Percentiles rank a stretch among this genome's conserved stretches.
Conservation (phyloP, 1,284 basidiomycete species). For the Agroathelia rolfsii region DNA sequence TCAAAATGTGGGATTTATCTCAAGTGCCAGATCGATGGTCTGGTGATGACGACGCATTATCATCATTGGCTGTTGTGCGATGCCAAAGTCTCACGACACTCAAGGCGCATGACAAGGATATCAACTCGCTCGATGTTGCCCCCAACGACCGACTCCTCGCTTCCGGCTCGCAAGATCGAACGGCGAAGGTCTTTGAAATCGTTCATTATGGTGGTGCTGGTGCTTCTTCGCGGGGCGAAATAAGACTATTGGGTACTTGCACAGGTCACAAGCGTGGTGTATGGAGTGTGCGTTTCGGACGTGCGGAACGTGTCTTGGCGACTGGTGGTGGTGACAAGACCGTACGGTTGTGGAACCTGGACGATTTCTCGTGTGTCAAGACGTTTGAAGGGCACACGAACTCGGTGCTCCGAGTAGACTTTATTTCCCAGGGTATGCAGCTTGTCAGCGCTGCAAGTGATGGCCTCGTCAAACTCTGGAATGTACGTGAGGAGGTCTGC, state of each 20-base stretch:
- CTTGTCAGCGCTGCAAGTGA: constrained; percentile 86
- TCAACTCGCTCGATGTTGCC: constrained; percentile 91
- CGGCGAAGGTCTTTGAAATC: constrained; percentile 85
- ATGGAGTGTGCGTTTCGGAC: constrained; percentile 88
- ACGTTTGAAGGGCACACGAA: constrained; percentile 98
- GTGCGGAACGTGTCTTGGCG: constrained; percentile 76
- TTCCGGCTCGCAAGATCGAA: constrained; percentile 93
- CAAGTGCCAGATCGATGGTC: constrained; percentile 26
- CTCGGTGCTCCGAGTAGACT: constrained; percentile 89
- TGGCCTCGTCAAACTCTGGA: constrained; percentile 95
- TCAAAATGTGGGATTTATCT: constrained; percentile 96
- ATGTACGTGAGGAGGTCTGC: constrained; percentile 82
- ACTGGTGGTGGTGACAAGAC: constrained; percentile 95
- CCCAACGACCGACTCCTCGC: constrained; percentile 86
- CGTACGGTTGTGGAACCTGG: constrained; percentile 87
- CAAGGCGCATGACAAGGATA: constrained; percentile 96
- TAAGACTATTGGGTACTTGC: constrained; percentile 79
- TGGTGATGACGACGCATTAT: constrained; percentile 18
- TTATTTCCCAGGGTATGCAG: constrained; percentile 78
- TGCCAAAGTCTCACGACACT: constrained; percentile 82
- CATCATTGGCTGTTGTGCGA: no score
- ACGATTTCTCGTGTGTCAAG: constrained; percentile 86
- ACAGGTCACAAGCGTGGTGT: constrained; percentile 96
- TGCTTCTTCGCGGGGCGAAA: constrained; percentile 48
- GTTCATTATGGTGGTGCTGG: constrained; percentile 38